Percentiles rank a stretch among this genome's conserved stretches.
phyloP scores from a whole-genome alignment of 2,329 filamentous ascomycete species.

The Colletotrichum chrysophilum region DNA sequence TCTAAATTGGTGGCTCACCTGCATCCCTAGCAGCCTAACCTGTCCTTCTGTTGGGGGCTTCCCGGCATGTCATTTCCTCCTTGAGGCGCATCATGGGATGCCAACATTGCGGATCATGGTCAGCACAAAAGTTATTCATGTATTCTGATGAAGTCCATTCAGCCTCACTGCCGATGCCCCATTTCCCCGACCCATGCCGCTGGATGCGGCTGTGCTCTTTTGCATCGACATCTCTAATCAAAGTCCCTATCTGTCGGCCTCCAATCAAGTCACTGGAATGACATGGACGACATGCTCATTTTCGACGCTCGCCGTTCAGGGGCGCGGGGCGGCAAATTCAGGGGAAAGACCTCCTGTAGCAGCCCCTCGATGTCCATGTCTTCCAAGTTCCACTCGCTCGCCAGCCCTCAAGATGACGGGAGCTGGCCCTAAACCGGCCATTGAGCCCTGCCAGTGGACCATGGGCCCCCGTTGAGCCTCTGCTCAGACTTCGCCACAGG shows the following conservation, averaged over 20 bases:
- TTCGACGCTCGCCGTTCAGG: neutral
- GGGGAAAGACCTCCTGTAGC: neutral
- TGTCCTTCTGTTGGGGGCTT: neutral
- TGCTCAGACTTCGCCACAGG: constrained; percentile 4
- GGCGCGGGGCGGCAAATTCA: constrained; percentile 1
- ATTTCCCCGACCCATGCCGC: neutral
- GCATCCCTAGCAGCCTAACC: neutral
- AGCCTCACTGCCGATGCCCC: neutral
- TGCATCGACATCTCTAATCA: neutral
- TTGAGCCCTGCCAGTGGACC: neutral
- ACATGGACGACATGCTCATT: neutral
- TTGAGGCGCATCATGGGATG: neutral
- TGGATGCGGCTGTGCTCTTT: neutral
- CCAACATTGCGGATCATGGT: neutral
- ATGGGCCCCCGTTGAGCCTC: neutral
- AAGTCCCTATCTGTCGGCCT: neutral
- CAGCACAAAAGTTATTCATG: neutral
- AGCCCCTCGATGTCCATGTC: neutral
- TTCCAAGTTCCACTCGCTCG: neutral
- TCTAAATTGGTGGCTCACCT: neutral
- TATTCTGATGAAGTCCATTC: neutral
- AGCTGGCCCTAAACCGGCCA: neutral
- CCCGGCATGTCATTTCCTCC: neutral
- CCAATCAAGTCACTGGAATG: neutral
- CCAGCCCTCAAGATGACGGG: neutral